Conservation (phyloP, 768 basidiomycete genomes). For the Sistotremastrum niveocremeum region DNA sequence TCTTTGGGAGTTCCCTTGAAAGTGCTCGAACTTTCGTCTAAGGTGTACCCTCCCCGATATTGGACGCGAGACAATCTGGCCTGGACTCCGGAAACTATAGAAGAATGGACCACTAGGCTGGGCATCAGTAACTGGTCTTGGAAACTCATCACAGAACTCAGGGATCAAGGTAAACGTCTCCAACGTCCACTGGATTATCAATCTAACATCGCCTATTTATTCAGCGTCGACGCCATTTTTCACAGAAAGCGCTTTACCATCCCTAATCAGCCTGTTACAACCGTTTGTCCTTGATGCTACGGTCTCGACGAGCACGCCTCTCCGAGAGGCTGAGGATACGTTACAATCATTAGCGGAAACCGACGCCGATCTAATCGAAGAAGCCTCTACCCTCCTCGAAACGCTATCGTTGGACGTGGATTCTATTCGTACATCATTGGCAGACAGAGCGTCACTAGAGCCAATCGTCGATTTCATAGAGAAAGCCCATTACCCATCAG, state of each 20-base stretch:
- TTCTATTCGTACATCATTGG: slow-evolving; percentile 58
- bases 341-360: slow-evolving; percentile 13
- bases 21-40: slow-evolving; percentile 50
- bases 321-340: slow-evolving; percentile 21
- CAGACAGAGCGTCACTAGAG: slow-evolving; percentile 50
- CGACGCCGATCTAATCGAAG: slow-evolving; percentile 63
- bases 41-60: slow-evolving; percentile 59
- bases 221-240: slow-evolving; percentile 38
- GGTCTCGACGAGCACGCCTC: slow-evolving; percentile 25
- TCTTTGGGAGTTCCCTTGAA: slow-evolving; percentile 57
- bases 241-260: slow-evolving; percentile 42
- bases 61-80: slow-evolving; percentile 32
- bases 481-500: slow-evolving; percentile 47
- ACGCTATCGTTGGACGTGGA: slow-evolving; percentile 68
- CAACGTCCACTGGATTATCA: not conserved
- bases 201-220: not conserved
- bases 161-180: slow-evolving; percentile 45
- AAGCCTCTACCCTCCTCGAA: slow-evolving; percentile 63
- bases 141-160: slow-evolving; percentile 59
- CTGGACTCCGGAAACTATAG: slow-evolving; percentile 15
- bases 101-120: slow-evolving; percentile 54
- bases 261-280: slow-evolving; percentile 42
- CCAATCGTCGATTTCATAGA: slow-evolving; percentile 66
- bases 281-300: slow-evolving; percentile 46
- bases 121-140: slow-evolving; percentile 66